Base-by-base conservation (phyloP, 305 asterid genomes). In the Coffea humblotiana region DNA sequence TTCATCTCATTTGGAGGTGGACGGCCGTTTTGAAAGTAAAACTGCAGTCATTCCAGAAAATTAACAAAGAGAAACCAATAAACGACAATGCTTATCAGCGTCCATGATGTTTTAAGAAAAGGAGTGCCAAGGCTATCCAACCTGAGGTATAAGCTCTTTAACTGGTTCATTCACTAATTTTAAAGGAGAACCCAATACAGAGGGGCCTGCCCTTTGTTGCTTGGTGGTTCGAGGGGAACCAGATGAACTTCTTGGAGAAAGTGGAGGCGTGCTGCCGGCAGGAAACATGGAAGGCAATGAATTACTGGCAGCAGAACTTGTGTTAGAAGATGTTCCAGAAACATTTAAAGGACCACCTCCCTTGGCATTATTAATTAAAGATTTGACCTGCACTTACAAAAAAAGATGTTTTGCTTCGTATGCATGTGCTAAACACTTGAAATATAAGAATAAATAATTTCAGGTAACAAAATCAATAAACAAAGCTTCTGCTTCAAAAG, bases 221-320 rank as follows among this genome's bases (percentile, higher is more conserved):
- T 91, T 96, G 85, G 80, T 79, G 72, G 89, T 85, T 85, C 99
- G 93, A 76, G 99, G 99, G 29, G 99, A 96, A 76, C 98, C 98
- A 35, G 97, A 86, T 67, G 98, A 96, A 80, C 98, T 94, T 87
- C 99, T 91, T 6, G 98, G 99, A 63, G 99, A 96, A 83, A 94
- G 99, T 66, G 99, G 99, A 19, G 99, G 99, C 15, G 99, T 91
- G 89, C 97, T 96, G 72, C 99, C 98, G 74, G 99, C 97, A 40
- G 97, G 92, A 86, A 96, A 96, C 94, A 94, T 94, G 74, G 99
- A 96, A 77, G 98, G 99, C 87, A 94, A 80, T 43, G 96, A 84
- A 86, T 88, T 96, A 89, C 84, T 87, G 79, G 96, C 80, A 75
- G 94, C 90, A 80, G 89, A 87, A 87, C 89, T 94, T 75, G 94